These are phyloP conservation scores for Phytophthora multivora DNA, from an alignment of 352 stramenopile species.

Conservation along the genomic window DNA sequence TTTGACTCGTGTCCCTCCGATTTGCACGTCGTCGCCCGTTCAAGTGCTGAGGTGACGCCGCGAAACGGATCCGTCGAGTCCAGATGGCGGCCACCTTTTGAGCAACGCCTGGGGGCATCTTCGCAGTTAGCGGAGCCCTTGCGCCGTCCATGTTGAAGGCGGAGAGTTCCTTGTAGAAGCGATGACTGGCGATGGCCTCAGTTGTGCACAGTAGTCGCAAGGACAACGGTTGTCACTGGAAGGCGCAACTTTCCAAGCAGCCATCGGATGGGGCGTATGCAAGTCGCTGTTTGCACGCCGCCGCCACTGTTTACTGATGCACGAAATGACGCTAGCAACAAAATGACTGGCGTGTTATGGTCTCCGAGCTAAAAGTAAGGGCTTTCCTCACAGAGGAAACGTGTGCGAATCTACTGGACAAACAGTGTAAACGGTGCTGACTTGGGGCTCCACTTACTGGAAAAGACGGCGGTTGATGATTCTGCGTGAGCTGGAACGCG, in stretches of 20 bases:
- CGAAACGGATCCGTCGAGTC: conserved; percentile 1
- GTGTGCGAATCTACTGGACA: no score
- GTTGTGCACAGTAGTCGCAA: conserved; percentile 2
- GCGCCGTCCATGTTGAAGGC: not conserved
- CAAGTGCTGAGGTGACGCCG: conserved; percentile 5
- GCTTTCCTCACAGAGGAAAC: no score
- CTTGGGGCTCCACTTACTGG: conserved; percentile 6
- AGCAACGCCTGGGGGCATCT: not conserved
- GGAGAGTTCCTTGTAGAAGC: not conserved
- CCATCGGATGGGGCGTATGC: not conserved
- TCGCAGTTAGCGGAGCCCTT: not conserved
- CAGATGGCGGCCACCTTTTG: not conserved
- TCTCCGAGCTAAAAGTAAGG: no score
- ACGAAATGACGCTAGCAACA: conserved; percentile 1
- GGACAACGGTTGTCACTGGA: not conserved
- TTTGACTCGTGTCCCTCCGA: conserved; percentile 20
- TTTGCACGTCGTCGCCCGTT: conserved; percentile 2
- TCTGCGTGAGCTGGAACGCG: conserved; percentile 23
- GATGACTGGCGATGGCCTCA: conserved; percentile 3
- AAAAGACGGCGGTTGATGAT: conserved; percentile 40
- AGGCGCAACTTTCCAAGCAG: not conserved
- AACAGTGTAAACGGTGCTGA: no score
- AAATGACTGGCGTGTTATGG: not conserved
- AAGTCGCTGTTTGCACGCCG: conserved; percentile 18
- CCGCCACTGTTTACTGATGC: conserved; percentile 4